These are phyloP conservation scores for Leccinum pachyderme DNA, from an alignment of 1,284 basidiomycete genomes.

Conservation along the genomic window DNA sequence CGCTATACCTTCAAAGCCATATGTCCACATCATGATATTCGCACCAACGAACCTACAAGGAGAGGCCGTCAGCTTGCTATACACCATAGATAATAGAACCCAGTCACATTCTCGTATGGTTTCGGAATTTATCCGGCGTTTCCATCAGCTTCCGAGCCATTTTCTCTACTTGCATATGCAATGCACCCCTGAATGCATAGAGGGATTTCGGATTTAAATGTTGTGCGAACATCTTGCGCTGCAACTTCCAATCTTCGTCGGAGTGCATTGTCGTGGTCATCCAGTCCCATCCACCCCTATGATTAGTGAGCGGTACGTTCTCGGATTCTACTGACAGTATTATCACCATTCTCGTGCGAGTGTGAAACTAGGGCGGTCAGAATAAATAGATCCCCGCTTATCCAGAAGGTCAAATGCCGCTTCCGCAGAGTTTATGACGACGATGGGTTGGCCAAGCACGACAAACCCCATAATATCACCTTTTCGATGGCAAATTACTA, in stretches of 20 bases:
- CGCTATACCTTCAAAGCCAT: constrained; percentile 7
- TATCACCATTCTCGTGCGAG: constrained; percentile 5
- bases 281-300: constrained; percentile 10
- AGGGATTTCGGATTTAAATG: constrained; percentile 1
- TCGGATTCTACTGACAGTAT: background rate
- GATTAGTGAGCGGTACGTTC: background rate
- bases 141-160: constrained; percentile 1
- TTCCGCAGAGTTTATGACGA: constrained; percentile 2
- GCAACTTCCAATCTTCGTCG: constrained; percentile 2
- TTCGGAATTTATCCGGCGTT: constrained; percentile 2
- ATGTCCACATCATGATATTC: constrained; percentile 8
- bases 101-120: constrained; percentile 1
- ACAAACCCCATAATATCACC: constrained; percentile 4
- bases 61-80: background rate
- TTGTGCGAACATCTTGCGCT: constrained; percentile 6
- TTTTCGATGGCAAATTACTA: background rate
- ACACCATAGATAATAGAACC: background rate
- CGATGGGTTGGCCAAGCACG: constrained; percentile 9
- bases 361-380: constrained; percentile 7
- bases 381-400: constrained; percentile 8
- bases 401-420: constrained; percentile 6
- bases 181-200: background rate
- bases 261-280: constrained; percentile 7
- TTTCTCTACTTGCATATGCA: background rate
- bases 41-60: constrained; percentile 3